Percentiles rank a stretch among this genome's conserved stretches.
Evolutionary conservation across 108 stramenopile species (phyloP).

Genomic region (Craspedostauros australis): DNA sequence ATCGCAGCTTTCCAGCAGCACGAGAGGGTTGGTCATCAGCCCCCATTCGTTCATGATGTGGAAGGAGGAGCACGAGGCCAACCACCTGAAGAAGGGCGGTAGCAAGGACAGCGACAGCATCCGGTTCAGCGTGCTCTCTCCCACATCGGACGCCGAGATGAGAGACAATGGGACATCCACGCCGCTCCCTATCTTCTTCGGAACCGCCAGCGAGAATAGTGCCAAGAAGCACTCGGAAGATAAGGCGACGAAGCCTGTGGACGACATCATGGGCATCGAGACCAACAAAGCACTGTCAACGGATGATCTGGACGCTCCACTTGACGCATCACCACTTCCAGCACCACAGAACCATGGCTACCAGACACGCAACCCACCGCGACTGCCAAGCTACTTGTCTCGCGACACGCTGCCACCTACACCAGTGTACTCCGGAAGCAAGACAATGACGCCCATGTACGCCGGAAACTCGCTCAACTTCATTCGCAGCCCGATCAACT

Average conservation of each 20-base stretch:
- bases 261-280: too few species aligned
- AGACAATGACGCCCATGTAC: slow-evolving; percentile 20
- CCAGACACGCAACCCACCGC: too few species aligned
- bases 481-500: slow-evolving; percentile 37
- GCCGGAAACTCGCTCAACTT: slow-evolving; percentile 21
- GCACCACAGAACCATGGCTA: background rate
- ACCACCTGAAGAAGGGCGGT: slow-evolving; percentile 17
- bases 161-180: slow-evolving; percentile 49
- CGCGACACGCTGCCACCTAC: slow-evolving; percentile 36
- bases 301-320: too few species aligned
- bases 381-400: too few species aligned
- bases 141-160: slow-evolving; percentile 39
- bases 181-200: slow-evolving; percentile 64
- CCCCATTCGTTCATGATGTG: slow-evolving; percentile 42
- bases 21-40: slow-evolving; percentile 33
- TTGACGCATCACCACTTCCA: background rate
- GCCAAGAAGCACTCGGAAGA: background rate
- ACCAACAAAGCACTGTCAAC: too few species aligned
- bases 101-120: slow-evolving; percentile 37
- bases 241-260: background rate
- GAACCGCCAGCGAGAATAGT: too few species aligned
- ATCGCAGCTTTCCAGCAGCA: slow-evolving; percentile 18
- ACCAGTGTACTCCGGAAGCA: slow-evolving; percentile 32
- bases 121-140: slow-evolving; percentile 54
- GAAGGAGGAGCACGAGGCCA: slow-evolving; percentile 45